phyloP scores from a whole-genome alignment of 768 basidiomycete species.

The Ramaria sp. region DNA sequence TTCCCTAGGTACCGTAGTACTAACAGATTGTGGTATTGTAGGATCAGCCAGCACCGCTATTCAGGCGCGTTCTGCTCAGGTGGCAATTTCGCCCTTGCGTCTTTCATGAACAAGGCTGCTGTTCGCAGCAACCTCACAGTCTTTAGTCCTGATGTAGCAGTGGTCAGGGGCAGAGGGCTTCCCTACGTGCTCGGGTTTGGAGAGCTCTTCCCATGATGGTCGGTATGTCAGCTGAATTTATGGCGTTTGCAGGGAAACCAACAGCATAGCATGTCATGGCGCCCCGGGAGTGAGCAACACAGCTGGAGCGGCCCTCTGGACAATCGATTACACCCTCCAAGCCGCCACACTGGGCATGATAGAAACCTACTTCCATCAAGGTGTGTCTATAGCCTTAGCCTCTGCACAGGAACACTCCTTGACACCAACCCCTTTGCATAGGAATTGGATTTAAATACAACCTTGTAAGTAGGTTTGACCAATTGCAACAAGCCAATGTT shows the following conservation, averaged over 20 bases:
- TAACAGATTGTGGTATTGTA: slow-evolving; percentile 14
- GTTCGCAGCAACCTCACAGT: slow-evolving; percentile 45
- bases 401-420: too few relatives aligned
- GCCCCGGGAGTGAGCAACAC: slow-evolving; percentile 53
- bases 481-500: background rate
- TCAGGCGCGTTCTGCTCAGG: slow-evolving; percentile 47
- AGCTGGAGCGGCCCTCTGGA: slow-evolving; percentile 63
- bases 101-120: slow-evolving; percentile 54
- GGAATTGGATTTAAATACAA: slow-evolving; percentile 63
- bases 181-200: slow-evolving; percentile 40
- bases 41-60: slow-evolving; percentile 41
- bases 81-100: slow-evolving; percentile 40
- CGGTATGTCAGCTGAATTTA: background rate
- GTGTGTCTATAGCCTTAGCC: slow-evolving; percentile 53
- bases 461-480: slow-evolving; percentile 27
- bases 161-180: slow-evolving; percentile 34
- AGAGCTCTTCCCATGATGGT: background rate
- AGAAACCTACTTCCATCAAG: slow-evolving; percentile 52
- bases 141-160: slow-evolving; percentile 44
- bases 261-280: slow-evolving; percentile 31
- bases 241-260: slow-evolving; percentile 33
- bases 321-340: slow-evolving; percentile 52
- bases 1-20: background rate
- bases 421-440: background rate
- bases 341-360: slow-evolving; percentile 46